Evolutionary conservation across 805 yeast species (phyloP).

Genomic region (Starmerella sp.): DNA sequence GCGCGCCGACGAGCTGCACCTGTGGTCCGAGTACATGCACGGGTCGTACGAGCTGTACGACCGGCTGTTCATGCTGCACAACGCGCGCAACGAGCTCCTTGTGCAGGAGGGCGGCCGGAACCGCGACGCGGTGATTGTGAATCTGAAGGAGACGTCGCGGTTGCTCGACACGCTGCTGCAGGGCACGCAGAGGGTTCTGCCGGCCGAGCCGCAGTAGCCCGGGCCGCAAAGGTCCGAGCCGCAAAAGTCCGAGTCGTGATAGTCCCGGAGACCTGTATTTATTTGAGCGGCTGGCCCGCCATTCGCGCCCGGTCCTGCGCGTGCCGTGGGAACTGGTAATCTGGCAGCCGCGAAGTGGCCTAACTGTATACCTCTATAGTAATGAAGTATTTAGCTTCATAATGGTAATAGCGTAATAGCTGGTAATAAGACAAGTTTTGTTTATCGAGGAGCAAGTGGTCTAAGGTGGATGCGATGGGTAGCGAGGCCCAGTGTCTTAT

Average conservation of each 20-base stretch:
- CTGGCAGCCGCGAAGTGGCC: too few species aligned
- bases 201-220: not conserved
- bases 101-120: not conserved
- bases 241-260: too few species aligned
- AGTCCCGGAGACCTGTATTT: not conserved
- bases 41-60: not conserved
- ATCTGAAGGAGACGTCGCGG: not conserved
- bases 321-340: too few species aligned
- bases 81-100: not conserved
- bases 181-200: not conserved
- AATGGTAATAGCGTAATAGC: too few species aligned
- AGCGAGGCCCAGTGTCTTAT: too few species aligned
- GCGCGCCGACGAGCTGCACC: not conserved
- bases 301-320: not conserved
- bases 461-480: too few species aligned
- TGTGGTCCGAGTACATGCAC: constrained; percentile 2
- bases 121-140: not conserved
- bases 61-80: not conserved
- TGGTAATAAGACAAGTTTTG: too few species aligned
- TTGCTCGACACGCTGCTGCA: not conserved
- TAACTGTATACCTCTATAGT: too few species aligned
- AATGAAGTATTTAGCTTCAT: too few species aligned
- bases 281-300: not conserved
- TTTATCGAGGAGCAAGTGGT: too few species aligned
- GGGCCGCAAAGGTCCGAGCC: too few species aligned